Conservation (phyloP, 2,329 filamentous ascomycete genomes). For the Cladophialophora yegresii region DNA sequence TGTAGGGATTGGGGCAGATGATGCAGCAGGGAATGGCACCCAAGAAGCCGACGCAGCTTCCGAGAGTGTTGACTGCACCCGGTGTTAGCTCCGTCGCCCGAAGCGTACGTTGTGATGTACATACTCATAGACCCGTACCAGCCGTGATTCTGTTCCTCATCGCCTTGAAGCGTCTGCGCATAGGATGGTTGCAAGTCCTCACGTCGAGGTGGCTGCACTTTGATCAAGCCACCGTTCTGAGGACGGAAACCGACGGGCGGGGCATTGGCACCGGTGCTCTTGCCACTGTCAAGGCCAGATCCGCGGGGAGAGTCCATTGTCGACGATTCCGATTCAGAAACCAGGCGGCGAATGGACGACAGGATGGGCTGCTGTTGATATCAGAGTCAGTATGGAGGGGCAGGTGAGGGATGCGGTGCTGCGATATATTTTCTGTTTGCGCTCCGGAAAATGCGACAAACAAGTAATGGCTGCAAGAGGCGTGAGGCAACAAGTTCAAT, state of each 20-base stretch:
- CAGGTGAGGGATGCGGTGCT: background rate
- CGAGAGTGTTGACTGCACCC: conserved; percentile 68
- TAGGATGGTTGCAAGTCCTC: conserved; percentile 86
- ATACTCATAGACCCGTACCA: conserved; percentile 89
- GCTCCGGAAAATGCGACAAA: conserved; percentile 3
- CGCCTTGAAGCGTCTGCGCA: conserved; percentile 64
- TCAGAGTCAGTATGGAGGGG: background rate
- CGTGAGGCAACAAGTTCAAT: background rate
- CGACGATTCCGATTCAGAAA: conserved; percentile 15
- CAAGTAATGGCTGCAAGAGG: background rate
- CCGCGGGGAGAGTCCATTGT: conserved; percentile 34
- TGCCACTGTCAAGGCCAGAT: conserved; percentile 39
- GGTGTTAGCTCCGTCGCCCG: conserved; percentile 16
- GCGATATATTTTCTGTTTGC: conserved; percentile 2
- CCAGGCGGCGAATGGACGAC: conserved; percentile 28
- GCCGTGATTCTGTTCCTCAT: conserved; percentile 70
- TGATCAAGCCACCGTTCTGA: conserved; percentile 57
- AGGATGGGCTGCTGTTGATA: conserved; percentile 15
- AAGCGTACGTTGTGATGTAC: conserved; percentile 37
- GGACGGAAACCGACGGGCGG: conserved; percentile 50
- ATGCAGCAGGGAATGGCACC: conserved; percentile 92
- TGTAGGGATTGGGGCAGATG: conserved; percentile 93
- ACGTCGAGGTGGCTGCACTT: conserved; percentile 75
- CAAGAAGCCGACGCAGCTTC: conserved; percentile 70
- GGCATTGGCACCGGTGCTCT: conserved; percentile 39